phyloP scores from a whole-genome alignment of 2,329 filamentous ascomycete species.

The Botrytis medusae region DNA sequence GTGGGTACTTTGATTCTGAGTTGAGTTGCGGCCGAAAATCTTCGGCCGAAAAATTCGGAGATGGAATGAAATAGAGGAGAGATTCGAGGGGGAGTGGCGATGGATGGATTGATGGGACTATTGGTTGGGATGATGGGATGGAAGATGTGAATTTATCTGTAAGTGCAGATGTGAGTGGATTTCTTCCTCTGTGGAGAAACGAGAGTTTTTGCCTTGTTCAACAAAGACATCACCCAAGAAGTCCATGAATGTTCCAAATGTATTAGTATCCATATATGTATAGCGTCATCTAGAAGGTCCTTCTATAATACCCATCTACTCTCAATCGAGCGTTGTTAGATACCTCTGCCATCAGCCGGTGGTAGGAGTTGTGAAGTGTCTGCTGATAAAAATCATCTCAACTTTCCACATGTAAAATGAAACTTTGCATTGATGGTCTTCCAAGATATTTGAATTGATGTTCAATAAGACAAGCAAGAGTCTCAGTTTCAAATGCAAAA shows the following conservation, averaged over 20 bases:
- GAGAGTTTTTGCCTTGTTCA: not conserved
- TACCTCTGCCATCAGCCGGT: not conserved
- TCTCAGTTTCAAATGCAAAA: not conserved
- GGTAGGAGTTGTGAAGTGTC: not conserved
- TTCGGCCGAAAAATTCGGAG: constrained; percentile 1
- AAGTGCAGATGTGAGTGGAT: not conserved
- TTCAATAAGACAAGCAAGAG: not conserved
- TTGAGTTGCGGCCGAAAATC: not conserved
- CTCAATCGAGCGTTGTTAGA: not conserved
- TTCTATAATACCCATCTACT: not conserved
- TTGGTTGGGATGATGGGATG: not conserved
- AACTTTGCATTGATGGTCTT: not conserved
- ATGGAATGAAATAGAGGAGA: not conserved
- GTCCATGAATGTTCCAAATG: not conserved
- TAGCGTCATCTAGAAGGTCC: not conserved
- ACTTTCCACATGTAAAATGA: not conserved
- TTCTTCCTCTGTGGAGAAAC: not conserved
- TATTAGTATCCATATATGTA: not conserved
- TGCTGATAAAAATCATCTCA: not conserved
- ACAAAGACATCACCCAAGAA: not conserved
- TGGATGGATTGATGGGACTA: too few species aligned
- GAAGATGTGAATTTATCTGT: not conserved
- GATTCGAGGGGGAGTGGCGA: accelerated
- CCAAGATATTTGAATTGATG: not conserved
- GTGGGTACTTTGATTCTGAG: not conserved